Base-by-base conservation (phyloP, 129 eudicot species). In the Tagetes erecta region DNA sequence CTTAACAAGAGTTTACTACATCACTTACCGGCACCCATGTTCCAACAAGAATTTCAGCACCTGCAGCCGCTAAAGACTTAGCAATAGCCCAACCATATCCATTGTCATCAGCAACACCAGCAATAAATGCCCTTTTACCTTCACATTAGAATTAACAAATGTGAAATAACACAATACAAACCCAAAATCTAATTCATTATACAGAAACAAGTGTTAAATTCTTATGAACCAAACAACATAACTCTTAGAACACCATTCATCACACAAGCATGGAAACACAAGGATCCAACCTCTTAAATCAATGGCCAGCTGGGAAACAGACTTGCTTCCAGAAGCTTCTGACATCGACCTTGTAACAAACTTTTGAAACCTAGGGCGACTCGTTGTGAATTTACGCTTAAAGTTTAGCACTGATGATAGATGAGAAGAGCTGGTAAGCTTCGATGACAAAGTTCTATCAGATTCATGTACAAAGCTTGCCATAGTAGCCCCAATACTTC, bases 81-180 rank as follows among this genome's bases (percentile, higher is more conserved):
- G 98, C 96, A 42, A 92, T 89, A 34, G 98, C 98, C 98, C 98
- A 92, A 73, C 98, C 98, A 76, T 92, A 92, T 79, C 98, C 98
- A 75, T 92, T 92, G 82, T 92, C 98, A 87, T 92, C 98, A 78
- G 98, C 98, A 71, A 92, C 86, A 41, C 98, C 98, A 72, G 98
- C 96, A 67, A 93, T 86, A 74, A 93, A 93, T 9, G 97, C 98
- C 80, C 97, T 85, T 82, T 93, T 93, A 72, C 98, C 98, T 92
- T 53, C 74, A 76, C 76, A 66, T 41, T 33, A 53, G 3, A 42
- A 41, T 64, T 55, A 62, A 62, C 30, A 62, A 4, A 44, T 44
- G 49, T 44, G 49, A 44, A 44, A 36, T 36, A 1, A 35, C 42
- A 35, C 64, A 8, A 58, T 58, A 33, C 31, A 27, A 30, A 63